Conservation (phyloP, 2,329 filamentous ascomycete genomes). For the Beauveria varroae region DNA sequence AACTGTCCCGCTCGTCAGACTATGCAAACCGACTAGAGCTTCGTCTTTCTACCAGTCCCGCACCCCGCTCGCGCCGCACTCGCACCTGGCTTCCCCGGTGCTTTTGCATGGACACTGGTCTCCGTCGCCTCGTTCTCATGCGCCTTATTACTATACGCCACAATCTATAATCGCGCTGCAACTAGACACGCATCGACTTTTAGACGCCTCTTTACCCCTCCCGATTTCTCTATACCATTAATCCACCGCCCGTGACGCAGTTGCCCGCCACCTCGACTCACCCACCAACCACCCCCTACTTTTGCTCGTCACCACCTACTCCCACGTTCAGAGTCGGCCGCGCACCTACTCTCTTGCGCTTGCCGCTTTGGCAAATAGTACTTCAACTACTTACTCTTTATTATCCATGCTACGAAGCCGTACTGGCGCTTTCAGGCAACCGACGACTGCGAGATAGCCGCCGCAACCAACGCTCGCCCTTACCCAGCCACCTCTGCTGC, state of each 20-base stretch:
- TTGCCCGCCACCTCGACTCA: not conserved
- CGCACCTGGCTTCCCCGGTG: not conserved
- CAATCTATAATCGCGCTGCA: not conserved
- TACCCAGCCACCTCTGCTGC: conserved; percentile 27
- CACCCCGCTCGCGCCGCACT: not conserved
- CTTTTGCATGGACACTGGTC: not conserved
- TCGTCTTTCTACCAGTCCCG: not conserved
- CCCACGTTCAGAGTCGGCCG: not conserved
- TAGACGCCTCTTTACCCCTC: conserved; percentile 1
- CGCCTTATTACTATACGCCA: conserved; percentile 2
- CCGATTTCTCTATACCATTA: not conserved
- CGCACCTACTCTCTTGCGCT: not conserved
- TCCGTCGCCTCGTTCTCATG: conserved; percentile 1
- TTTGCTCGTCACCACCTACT: not conserved
- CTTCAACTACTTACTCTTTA: not conserved
- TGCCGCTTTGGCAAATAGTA: not conserved
- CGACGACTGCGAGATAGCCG: conserved; percentile 7
- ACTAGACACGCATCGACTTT: conserved; percentile 5
- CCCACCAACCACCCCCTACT: not conserved
- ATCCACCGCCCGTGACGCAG: not conserved
- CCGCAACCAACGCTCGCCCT: not conserved
- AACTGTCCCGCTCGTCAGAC: not conserved
- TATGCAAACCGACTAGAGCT: conserved; percentile 5
- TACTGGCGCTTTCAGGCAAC: conserved; percentile 8
- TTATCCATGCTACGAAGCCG: conserved; percentile 2